Conservation (phyloP, 192 early-diverging fungal species). For the Chytriomyces hyalinus region DNA sequence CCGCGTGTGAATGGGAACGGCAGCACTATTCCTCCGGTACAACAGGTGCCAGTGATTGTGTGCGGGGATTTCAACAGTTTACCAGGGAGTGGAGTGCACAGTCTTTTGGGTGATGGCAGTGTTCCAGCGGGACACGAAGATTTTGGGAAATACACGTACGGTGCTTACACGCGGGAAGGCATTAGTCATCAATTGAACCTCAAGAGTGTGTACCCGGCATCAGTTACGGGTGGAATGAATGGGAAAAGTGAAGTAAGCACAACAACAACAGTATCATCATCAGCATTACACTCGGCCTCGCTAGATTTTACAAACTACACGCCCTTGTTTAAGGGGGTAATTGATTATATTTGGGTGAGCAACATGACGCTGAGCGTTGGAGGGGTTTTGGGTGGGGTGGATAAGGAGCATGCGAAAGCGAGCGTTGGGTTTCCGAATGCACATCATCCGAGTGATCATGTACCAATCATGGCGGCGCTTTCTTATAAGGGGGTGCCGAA, state of each 20-base stretch:
- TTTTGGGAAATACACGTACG: slow-evolving; percentile 80
- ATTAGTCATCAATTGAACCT: slow-evolving; percentile 82
- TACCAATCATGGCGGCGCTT: slow-evolving; percentile 48
- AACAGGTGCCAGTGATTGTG: slow-evolving; percentile 60
- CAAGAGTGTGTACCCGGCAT: slow-evolving; percentile 76
- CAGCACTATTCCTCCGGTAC: no score
- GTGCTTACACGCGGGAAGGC: slow-evolving; percentile 80
- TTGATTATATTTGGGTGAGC: slow-evolving; percentile 86
- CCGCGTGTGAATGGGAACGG: background rate
- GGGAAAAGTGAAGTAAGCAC: no score
- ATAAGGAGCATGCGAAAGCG: slow-evolving; percentile 63
- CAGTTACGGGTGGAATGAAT: no score
- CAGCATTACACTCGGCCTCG: background rate
- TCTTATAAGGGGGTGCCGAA: slow-evolving; percentile 12
- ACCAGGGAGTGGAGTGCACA: slow-evolving; percentile 88
- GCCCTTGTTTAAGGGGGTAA: slow-evolving; percentile 78
- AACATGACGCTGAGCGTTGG: no score
- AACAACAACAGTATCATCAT: no score
- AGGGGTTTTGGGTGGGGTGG: no score
- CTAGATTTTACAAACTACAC: slow-evolving; percentile 88
- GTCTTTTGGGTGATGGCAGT: slow-evolving; percentile 80
- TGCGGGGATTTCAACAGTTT: slow-evolving; percentile 95
- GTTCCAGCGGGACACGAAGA: slow-evolving; percentile 85
- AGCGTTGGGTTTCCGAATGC: slow-evolving; percentile 89
- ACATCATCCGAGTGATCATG: slow-evolving; percentile 69